A percentile compares a stretch with the other conserved stretches of the same genome.
These are phyloP conservation scores for Didymella keratinophila DNA, from an alignment of 2,329 filamentous ascomycete genomes.

Conservation along the genomic window DNA sequence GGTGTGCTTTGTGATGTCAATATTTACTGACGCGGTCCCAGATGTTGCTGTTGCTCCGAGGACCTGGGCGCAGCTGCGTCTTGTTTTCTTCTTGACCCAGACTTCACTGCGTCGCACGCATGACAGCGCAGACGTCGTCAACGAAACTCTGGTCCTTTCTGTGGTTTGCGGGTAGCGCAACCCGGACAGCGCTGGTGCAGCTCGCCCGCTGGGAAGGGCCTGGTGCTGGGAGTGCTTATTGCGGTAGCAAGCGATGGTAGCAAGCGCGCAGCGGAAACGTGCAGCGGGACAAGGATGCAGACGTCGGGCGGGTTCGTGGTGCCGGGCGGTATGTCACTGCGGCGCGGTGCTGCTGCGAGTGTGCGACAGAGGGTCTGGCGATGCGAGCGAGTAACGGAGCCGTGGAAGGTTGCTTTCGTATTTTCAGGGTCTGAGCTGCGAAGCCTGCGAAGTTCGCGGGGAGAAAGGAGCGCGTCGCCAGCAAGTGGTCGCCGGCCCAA, in stretches of 20 bases:
- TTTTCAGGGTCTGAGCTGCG: slow-evolving; percentile 12
- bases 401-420: not conserved
- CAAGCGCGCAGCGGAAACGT: slow-evolving; percentile 7
- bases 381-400: not conserved
- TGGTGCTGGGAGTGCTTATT: slow-evolving; percentile 7
- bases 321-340: not conserved
- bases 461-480: slow-evolving; percentile 16
- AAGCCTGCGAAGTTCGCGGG: slow-evolving; percentile 13
- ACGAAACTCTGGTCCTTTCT: not conserved
- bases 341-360: not conserved
- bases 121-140: slow-evolving; percentile 16
- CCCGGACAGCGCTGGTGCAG: slow-evolving; percentile 5
- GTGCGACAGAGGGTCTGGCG: not conserved
- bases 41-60: not conserved
- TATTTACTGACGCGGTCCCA: not conserved
- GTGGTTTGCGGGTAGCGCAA: not conserved
- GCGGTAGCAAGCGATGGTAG: slow-evolving; percentile 16
- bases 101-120: slow-evolving; percentile 18
- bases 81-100: slow-evolving; percentile 8
- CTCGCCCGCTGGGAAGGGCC: slow-evolving; percentile 3
- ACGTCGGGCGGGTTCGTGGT: not conserved
- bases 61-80: slow-evolving; percentile 3
- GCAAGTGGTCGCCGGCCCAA: slow-evolving; percentile 7
- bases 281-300: slow-evolving; percentile 12
- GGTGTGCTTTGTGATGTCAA: slow-evolving; percentile 2